Conservation (phyloP, 106 monocot species). For the Allium cepa region DNA sequence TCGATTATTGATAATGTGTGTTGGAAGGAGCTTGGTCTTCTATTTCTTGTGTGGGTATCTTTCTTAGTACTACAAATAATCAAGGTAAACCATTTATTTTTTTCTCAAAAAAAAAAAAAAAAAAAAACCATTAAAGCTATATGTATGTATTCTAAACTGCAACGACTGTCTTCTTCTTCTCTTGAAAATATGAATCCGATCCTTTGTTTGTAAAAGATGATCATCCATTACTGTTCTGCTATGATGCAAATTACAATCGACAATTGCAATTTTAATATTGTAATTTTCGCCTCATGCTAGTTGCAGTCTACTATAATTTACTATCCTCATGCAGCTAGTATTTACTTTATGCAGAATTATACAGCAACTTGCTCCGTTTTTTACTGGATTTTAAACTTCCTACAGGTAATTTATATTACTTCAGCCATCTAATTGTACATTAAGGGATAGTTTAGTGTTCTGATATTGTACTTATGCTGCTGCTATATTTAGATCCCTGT, state of each 20-base stretch:
- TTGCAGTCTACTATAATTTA: neutral
- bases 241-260: too few species aligned
- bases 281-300: neutral
- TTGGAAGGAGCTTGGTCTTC: constrained; percentile 80
- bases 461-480: neutral
- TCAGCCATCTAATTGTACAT: neutral
- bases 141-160: neutral
- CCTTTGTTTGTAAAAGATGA: too few species aligned
- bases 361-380: constrained; percentile 40
- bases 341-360: constrained; percentile 35
- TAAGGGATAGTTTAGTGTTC: neutral
- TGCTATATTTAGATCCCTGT: constrained; percentile 55
- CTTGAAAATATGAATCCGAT: neutral
- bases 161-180: constrained; percentile 7
- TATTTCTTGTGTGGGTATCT: constrained; percentile 62
- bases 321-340: constrained; percentile 5
- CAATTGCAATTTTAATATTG: neutral
- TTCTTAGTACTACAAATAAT: constrained; percentile 58
- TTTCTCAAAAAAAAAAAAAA: neutral
- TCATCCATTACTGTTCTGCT: too few species aligned
- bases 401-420: constrained; percentile 33
- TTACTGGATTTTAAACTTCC: constrained; percentile 64
- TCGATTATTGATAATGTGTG: constrained; percentile 45
- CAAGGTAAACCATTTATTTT: constrained; percentile 18
- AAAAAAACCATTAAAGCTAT: neutral